Conservation (phyloP, 495 filamentous ascomycete species). For the Physcia stellaris region DNA sequence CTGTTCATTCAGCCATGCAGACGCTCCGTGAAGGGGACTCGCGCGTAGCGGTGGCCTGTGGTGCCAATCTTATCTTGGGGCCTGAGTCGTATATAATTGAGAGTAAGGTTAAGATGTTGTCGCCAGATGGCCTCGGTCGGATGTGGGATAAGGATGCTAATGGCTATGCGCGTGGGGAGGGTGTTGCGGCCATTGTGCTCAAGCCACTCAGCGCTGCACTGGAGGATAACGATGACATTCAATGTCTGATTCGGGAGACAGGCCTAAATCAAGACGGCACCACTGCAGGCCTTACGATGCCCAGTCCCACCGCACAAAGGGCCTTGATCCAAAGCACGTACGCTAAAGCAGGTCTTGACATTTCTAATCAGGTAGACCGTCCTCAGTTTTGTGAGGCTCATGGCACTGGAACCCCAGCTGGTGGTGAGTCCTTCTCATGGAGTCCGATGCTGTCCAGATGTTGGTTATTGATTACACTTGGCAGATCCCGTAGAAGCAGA, state of each 20-base stretch:
- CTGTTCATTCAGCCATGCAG: constrained; percentile 13
- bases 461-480: constrained; percentile 24
- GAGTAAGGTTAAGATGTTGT: constrained; percentile 1
- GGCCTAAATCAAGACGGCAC: constrained; percentile 24
- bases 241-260: constrained; percentile 22
- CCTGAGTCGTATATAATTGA: not conserved
- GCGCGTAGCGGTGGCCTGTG: constrained; percentile 22
- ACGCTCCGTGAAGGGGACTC: constrained; percentile 31
- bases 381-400: constrained; percentile 24
- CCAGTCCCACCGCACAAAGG: constrained; percentile 13
- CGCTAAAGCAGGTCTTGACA: constrained; percentile 7
- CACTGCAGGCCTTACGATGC: constrained; percentile 21
- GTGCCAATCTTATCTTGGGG: constrained; percentile 25
- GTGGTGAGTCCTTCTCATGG: too few relatives aligned
- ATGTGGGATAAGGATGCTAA: constrained; percentile 15
- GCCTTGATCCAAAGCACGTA: constrained; percentile 12
- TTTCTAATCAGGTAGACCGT: constrained; percentile 14
- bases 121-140: constrained; percentile 20
- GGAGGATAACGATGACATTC: constrained; percentile 26
- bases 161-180: constrained; percentile 32
- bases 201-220: constrained; percentile 26
- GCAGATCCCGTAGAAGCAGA: constrained; percentile 34
- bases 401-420: constrained; percentile 36
- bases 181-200: constrained; percentile 25
- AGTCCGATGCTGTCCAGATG: too few relatives aligned